phyloP scores from a whole-genome alignment of 495 filamentous ascomycete genomes.

The Coniosporium apollinis region DNA sequence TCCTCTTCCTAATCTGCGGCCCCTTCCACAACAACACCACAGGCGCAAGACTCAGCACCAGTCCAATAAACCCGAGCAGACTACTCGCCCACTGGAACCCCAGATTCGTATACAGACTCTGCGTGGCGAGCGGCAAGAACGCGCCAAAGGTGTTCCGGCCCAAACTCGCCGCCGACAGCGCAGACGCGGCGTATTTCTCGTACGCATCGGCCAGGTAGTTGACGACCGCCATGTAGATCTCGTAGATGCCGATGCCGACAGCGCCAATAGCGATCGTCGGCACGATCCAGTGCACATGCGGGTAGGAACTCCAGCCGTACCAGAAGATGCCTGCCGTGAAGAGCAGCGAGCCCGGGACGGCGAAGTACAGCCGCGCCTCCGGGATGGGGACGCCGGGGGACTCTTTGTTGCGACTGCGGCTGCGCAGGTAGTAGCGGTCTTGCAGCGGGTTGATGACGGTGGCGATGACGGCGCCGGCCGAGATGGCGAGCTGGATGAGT shows the following conservation, averaged over 20 bases:
- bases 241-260: constrained; percentile 26
- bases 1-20: constrained; percentile 13
- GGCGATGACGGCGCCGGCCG: constrained; percentile 26
- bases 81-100: constrained; percentile 30
- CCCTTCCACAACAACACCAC: constrained; percentile 17
- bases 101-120: constrained; percentile 24
- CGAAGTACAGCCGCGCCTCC: constrained; percentile 27
- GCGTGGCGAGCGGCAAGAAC: constrained; percentile 29
- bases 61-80: constrained; percentile 29
- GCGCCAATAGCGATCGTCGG: constrained; percentile 25
- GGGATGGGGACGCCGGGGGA: constrained; percentile 16
- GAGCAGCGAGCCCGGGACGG: constrained; percentile 26
- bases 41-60: constrained; percentile 23
- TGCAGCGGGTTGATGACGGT: constrained; percentile 31
- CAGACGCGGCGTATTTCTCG: constrained; percentile 27
- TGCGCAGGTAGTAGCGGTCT: constrained; percentile 24
- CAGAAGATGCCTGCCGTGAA: constrained; percentile 28
- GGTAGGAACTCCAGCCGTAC: constrained; percentile 25
- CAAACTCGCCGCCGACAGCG: constrained; percentile 26
- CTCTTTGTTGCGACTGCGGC: constrained; percentile 9
- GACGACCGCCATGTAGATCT: constrained; percentile 31
- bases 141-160: constrained; percentile 27
- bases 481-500: constrained; percentile 27
- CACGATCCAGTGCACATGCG: constrained; percentile 26
- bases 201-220: constrained; percentile 34